Evolutionary conservation across 768 basidiomycete species (phyloP).

Genomic region (Lentinula aciculospora): DNA sequence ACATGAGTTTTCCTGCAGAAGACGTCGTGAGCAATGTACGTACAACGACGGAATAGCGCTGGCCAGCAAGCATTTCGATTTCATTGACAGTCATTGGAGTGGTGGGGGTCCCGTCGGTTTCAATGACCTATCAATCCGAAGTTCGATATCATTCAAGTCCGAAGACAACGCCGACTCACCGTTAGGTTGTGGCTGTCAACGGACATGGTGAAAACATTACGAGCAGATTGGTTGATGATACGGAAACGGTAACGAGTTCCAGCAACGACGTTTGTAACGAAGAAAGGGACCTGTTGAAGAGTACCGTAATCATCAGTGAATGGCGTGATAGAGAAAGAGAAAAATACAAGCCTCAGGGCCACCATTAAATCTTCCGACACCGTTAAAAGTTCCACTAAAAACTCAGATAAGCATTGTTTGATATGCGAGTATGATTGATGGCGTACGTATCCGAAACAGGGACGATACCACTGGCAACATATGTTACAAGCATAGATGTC

Average conservation of each 20-base stretch:
- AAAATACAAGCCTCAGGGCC: slow-evolving; percentile 30
- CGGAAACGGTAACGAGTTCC: slow-evolving; percentile 41
- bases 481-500: slow-evolving; percentile 18
- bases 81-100: neutral
- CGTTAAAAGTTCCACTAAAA: neutral
- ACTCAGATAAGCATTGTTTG: neutral
- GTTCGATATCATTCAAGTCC: slow-evolving; percentile 12
- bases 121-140: slow-evolving; percentile 21
- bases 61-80: slow-evolving; percentile 10
- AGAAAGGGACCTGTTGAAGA: slow-evolving; percentile 26
- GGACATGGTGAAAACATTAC: slow-evolving; percentile 32
- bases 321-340: neutral
- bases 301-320: slow-evolving; percentile 21
- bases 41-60: slow-evolving; percentile 17
- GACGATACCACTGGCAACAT: slow-evolving; percentile 18
- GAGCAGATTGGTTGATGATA: slow-evolving; percentile 33
- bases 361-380: slow-evolving; percentile 23
- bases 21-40: neutral
- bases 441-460: slow-evolving; percentile 31
- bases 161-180: slow-evolving; percentile 13
- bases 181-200: slow-evolving; percentile 32
- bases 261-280: slow-evolving; percentile 25
- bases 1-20: neutral
- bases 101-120: slow-evolving; percentile 34
- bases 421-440: slow-evolving; percentile 14